These are phyloP conservation scores for Claviceps fusiformis DNA, from an alignment of 2,329 filamentous ascomycete genomes.

Conservation along the genomic window DNA sequence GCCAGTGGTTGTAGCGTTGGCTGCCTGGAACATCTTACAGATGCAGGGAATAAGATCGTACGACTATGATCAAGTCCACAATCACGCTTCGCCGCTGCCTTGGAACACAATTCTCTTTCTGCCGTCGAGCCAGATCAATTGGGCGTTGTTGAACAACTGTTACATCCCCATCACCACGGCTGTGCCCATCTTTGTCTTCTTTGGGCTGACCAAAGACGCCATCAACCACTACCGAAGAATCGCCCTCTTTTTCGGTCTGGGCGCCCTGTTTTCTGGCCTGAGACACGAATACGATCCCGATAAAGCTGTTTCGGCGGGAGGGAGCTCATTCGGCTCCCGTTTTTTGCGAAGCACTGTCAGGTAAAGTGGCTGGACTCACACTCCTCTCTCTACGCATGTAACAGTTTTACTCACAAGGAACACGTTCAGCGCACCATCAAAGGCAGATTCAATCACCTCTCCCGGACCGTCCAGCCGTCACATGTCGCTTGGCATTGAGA, in stretches of 20 bases:
- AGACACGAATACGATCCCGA: constrained; percentile 26
- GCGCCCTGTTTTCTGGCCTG: constrained; percentile 28
- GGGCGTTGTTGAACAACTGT: constrained; percentile 28
- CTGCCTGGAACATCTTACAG: constrained; percentile 26
- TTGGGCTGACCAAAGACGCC: constrained; percentile 41
- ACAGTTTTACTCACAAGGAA: constrained; percentile 2
- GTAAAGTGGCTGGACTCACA: constrained; percentile 6
- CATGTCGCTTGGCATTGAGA: constrained; percentile 8
- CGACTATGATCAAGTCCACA: constrained; percentile 29
- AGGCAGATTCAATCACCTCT: constrained; percentile 6
- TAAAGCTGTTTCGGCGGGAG: constrained; percentile 9
- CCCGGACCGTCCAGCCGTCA: constrained; percentile 9
- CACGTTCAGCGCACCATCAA: background rate
- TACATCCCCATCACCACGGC: constrained; percentile 36
- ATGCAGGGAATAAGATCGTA: constrained; percentile 20
- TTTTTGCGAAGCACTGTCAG: constrained; percentile 9
- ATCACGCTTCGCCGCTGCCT: constrained; percentile 21
- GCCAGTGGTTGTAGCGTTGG: constrained; percentile 30
- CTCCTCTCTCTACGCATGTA: background rate
- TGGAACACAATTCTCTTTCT: constrained; percentile 35
- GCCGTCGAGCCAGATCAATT: constrained; percentile 26
- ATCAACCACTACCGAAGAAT: constrained; percentile 32
- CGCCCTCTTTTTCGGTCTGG: constrained; percentile 28
- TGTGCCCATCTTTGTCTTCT: constrained; percentile 37
- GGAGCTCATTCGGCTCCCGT: constrained; percentile 11